These are phyloP conservation scores for Stromatinia cepivora DNA, from an alignment of 2,329 filamentous ascomycete species.

Conservation along the genomic window DNA sequence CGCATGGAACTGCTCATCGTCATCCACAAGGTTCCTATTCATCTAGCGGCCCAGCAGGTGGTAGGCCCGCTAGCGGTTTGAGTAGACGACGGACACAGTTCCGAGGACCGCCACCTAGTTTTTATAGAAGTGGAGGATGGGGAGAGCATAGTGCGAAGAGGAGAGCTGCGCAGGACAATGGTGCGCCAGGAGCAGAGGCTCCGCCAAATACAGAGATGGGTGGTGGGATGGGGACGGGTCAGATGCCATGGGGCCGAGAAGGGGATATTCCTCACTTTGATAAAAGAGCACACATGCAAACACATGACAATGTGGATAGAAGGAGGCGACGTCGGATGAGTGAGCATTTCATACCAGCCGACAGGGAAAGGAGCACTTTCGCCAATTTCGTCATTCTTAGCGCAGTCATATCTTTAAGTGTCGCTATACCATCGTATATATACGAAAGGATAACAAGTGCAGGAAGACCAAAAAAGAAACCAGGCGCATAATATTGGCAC, in stretches of 20 bases:
- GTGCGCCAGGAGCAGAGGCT: slow-evolving; percentile 27
- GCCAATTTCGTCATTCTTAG: slow-evolving; percentile 47
- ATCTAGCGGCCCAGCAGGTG: slow-evolving; percentile 64
- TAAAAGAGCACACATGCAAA: slow-evolving; percentile 67
- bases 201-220: slow-evolving; percentile 37
- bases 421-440: slow-evolving; percentile 33
- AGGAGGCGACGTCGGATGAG: slow-evolving; percentile 39
- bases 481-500: slow-evolving; percentile 20
- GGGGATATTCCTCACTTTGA: slow-evolving; percentile 77
- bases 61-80: slow-evolving; percentile 77
- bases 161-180: slow-evolving; percentile 48
- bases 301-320: slow-evolving; percentile 54
- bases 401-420: slow-evolving; percentile 44
- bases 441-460: slow-evolving; percentile 34
- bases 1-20: slow-evolving; percentile 29
- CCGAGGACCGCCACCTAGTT: slow-evolving; percentile 82
- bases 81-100: slow-evolving; percentile 75
- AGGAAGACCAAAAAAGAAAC: slow-evolving; percentile 23
- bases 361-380: slow-evolving; percentile 31
- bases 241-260: slow-evolving; percentile 48
- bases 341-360: slow-evolving; percentile 36
- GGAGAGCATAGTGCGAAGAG: slow-evolving; percentile 63
- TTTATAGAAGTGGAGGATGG: slow-evolving; percentile 82
- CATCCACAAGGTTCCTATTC: slow-evolving; percentile 52
- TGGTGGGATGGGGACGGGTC: slow-evolving; percentile 61